Conservation (phyloP, 306 rosid genomes). For the Vachellia pachyceras region DNA sequence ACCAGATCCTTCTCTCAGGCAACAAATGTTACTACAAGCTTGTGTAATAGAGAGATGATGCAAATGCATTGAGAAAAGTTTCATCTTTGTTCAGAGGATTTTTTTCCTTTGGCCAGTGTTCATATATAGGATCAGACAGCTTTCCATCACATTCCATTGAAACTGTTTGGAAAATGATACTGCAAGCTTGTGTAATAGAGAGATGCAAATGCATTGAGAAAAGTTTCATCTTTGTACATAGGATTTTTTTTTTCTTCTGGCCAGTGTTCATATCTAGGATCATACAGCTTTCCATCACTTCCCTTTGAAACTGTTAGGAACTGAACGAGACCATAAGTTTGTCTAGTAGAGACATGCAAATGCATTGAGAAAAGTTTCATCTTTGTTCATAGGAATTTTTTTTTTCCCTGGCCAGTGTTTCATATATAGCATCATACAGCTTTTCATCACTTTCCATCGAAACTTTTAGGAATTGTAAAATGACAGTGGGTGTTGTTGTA, state of each 20-base stretch:
- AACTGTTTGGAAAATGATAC: conserved; percentile 6
- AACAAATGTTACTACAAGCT: conserved; percentile 63
- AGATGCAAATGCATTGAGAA: background rate
- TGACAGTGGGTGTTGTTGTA: background rate
- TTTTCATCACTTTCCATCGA: background rate
- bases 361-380: background rate
- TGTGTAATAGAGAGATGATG: conserved; percentile 37
- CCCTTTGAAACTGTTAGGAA: background rate
- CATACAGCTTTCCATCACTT: background rate
- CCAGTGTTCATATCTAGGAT: background rate
- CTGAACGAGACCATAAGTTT: conserved; percentile 43
- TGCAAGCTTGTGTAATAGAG: conserved; percentile 54
- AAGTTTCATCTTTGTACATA: background rate
- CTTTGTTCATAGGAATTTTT: background rate
- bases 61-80: background rate
- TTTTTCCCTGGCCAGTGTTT: background rate
- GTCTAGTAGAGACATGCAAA: conserved; percentile 33
- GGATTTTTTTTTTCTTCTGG: background rate
- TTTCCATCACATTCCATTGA: background rate
- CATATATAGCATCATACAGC: background rate
- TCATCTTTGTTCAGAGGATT: background rate
- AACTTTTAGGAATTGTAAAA: background rate
- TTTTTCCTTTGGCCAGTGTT: background rate
- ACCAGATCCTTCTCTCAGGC: conserved; percentile 55
- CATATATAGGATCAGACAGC: background rate